These are phyloP conservation scores for Tetrapisispora fleetii DNA, from an alignment of 805 yeast species.

Conservation along the genomic window DNA sequence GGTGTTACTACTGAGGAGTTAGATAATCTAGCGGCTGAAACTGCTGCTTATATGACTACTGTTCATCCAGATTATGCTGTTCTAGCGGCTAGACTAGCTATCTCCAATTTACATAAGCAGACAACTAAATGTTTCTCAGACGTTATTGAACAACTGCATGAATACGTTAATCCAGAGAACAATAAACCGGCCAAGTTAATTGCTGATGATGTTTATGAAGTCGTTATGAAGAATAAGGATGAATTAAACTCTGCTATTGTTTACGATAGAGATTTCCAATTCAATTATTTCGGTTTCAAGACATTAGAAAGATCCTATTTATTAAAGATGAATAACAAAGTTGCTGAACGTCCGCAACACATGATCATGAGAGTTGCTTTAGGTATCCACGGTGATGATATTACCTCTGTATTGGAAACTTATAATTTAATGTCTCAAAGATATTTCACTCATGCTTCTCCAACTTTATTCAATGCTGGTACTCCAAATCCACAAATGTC, in stretches of 20 bases:
- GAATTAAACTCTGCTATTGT: constrained; percentile 61
- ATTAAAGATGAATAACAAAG: constrained; percentile 45
- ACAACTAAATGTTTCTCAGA: constrained; percentile 72
- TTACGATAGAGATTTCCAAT: constrained; percentile 60
- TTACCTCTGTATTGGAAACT: constrained; percentile 61
- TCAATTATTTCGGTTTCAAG: constrained; percentile 80
- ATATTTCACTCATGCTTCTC: constrained; percentile 87
- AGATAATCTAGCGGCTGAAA: constrained; percentile 78
- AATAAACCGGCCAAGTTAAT: constrained; percentile 45
- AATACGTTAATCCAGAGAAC: constrained; percentile 68
- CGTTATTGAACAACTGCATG: constrained; percentile 57
- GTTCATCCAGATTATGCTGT: constrained; percentile 94
- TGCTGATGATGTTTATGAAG: constrained; percentile 49
- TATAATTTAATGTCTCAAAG: constrained; percentile 77
- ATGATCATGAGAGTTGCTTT: constrained; percentile 81
- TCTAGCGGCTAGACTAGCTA: constrained; percentile 88
- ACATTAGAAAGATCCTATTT: constrained; percentile 81
- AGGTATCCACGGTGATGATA: constrained; percentile 68
- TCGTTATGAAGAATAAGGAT: constrained; percentile 51
- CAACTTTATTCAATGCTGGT: constrained; percentile 88
- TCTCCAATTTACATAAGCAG: constrained; percentile 84
- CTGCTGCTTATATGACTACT: constrained; percentile 92
- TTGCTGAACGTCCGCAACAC: constrained; percentile 84
- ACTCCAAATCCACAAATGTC: constrained; percentile 75
- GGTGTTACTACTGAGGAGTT: constrained; percentile 85